Conservation (phyloP, 2,329 filamentous ascomycete genomes). For the Claviceps sp. region DNA sequence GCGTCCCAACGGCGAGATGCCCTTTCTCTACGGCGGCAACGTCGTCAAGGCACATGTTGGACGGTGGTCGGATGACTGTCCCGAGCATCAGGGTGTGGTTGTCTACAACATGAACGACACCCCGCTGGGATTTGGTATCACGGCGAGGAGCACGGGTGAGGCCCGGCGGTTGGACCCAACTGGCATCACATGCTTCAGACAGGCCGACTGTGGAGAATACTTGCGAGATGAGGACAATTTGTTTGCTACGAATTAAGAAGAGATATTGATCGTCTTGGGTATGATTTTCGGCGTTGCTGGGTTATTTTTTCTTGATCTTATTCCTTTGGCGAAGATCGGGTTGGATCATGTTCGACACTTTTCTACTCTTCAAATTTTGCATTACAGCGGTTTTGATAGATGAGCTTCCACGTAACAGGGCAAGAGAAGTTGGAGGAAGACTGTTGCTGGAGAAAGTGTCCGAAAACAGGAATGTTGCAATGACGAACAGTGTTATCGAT, state of each 20-base stretch:
- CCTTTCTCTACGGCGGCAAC: constrained; percentile 89
- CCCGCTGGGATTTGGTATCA: constrained; percentile 86
- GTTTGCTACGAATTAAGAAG: constrained; percentile 23
- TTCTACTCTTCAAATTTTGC: not conserved
- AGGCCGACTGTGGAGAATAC: constrained; percentile 91
- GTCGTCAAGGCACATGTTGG: constrained; percentile 60
- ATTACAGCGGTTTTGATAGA: not conserved
- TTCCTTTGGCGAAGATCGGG: not conserved
- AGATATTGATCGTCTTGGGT: not conserved
- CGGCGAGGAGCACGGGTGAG: constrained; percentile 75
- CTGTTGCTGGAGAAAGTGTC: not conserved
- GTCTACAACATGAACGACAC: constrained; percentile 88
- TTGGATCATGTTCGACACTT: not conserved
- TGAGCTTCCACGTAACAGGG: not conserved
- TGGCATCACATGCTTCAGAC: constrained; percentile 75
- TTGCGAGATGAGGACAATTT: constrained; percentile 66
- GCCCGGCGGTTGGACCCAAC: constrained; percentile 78
- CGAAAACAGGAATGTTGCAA: not conserved
- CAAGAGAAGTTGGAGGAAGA: not conserved
- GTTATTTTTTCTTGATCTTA: not conserved
- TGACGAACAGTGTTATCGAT: not conserved
- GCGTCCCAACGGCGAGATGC: constrained; percentile 92
- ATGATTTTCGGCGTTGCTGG: not conserved
- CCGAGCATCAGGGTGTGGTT: constrained; percentile 83
- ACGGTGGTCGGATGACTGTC: constrained; percentile 79